Conservation (phyloP, 2,329 filamentous ascomycete species). For the Ciborinia camelliae region DNA sequence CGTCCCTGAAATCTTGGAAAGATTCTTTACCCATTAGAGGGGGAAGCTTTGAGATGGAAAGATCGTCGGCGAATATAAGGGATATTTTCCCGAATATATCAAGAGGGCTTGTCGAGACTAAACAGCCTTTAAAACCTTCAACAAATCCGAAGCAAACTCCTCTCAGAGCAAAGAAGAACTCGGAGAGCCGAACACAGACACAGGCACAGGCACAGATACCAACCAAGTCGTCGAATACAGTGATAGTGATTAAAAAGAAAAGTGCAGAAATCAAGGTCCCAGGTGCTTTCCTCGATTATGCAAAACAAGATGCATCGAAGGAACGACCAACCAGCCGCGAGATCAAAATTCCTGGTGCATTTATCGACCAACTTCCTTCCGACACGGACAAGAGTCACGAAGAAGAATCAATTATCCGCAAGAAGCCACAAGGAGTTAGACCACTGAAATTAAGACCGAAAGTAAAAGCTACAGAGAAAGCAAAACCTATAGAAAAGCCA, state of each 20-base stretch:
- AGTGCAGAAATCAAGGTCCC: conserved; percentile 14
- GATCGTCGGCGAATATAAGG: neutral
- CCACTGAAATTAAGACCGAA: neutral
- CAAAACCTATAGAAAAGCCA: neutral
- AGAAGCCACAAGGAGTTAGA: neutral
- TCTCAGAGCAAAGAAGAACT: neutral
- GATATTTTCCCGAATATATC: conserved; percentile 6
- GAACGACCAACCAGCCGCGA: conserved; percentile 12
- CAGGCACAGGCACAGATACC: too few relatives aligned
- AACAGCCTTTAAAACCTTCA: neutral
- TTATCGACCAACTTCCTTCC: conserved; percentile 18
- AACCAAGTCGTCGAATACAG: neutral
- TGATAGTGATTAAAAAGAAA: neutral
- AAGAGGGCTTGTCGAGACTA: neutral
- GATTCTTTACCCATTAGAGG: neutral
- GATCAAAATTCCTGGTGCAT: conserved; percentile 27
- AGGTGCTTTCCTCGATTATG: conserved; percentile 4
- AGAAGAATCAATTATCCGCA: conserved; percentile 16
- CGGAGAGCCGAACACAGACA: neutral
- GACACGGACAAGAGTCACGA: conserved; percentile 26
- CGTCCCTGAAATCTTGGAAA: conserved; percentile 1
- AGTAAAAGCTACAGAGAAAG: neutral
- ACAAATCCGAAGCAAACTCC: neutral
- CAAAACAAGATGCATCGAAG: neutral
- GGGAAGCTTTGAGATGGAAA: neutral